Base-by-base conservation (phyloP, 1,139 yeast genomes). In the Protomyces gravidus region DNA sequence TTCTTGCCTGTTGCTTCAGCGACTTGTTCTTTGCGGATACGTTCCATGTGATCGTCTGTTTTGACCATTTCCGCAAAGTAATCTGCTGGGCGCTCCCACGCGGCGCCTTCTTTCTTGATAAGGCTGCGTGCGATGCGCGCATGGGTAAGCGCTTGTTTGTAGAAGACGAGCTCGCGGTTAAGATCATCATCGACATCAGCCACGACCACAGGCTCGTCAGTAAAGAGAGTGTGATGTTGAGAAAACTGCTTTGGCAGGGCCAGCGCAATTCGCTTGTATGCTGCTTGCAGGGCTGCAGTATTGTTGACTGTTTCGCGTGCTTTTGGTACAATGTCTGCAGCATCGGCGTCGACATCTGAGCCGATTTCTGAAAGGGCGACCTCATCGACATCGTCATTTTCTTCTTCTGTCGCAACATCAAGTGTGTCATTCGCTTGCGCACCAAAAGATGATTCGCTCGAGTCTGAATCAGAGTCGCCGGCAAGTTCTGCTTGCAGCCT, bases 41-140 rank as follows among this genome's bases (percentile, higher is more conserved):
- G 88, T 70, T 89, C 97, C 99, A 92, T 92, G 73, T 92, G 99
- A 72, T 89, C 97, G 72, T 92, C 99, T 63, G 90, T 85, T 77
- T 92, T 92, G 64, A 89, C 88, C 99, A 92, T 92, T 74, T 92
- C 99, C 9, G 99, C 99, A 75, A 92, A 92, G 73, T 88, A 92
- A 72, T 92, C 99, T 68, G 82, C 76, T 28, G 99, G 99, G 72
- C 99, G 83, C 42, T 95, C 79, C 72, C 92, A 92, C 62, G 97
- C 92, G 25, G 89, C 83, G 3, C 69, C 69, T 61, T 78, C 72
- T 55, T 64, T 63, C 39, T 45, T 42, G 55, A 90, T 78, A 53
- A 80, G 80, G 55, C 79, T 75, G 70, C 92, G 84, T 39, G 89
- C 96, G 68, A 79, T 80, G 62, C 79, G 75, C 36, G 86, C 95